Base-by-base conservation (phyloP, 208 protist species). In the Porcisia deanei region DNA sequence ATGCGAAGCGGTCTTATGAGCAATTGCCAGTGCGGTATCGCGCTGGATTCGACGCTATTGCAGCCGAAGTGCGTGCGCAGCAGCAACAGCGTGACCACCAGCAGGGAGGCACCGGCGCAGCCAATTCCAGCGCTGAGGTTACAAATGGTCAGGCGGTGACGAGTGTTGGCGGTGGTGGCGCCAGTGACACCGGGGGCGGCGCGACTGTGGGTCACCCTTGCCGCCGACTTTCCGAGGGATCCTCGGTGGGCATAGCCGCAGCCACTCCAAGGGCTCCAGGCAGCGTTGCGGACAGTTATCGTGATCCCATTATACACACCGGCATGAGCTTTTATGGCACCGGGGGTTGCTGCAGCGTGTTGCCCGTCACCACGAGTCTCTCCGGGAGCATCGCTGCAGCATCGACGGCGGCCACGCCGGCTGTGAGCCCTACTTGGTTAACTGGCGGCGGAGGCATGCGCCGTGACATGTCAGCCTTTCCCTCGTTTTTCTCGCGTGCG, bases 41-140 rank as follows among this genome's bases (percentile, higher is more conserved):
- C 53, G 81, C 84, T 10, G 88, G 91, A 12, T 80, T 95, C 20
- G 80, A 89, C 12, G 88, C 91, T 18, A 72, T 95, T n/a, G 71
- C 71, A 1, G 76, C 72, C 18, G 78, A 82, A 14, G 78, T 82
- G 20, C 73, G 74, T 47, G 34, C 39, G 66, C 66, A 71, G 47
- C 60, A 65, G 39, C 66, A 71, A 34, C 68, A 61, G 20, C 68
- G 49, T 47, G 34, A 72, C 30, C 68, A 49, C 49, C 68, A 49
- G 7, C 68, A 71, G 47, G 66, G 66, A 43, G 54, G 47, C 30
- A 16, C 25, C 47, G 66, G 39, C 25, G 66, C 49, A 12, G 12
- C 54, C 66, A 58, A 30, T 12, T 14, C 47, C 30, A n/a, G 47
- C 47, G 66, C 34, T 41, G 66, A 39, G 66, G 25, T 1, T 41